phyloP scores from a whole-genome alignment of 208 protist species.

The Leishmania amazonensis region DNA sequence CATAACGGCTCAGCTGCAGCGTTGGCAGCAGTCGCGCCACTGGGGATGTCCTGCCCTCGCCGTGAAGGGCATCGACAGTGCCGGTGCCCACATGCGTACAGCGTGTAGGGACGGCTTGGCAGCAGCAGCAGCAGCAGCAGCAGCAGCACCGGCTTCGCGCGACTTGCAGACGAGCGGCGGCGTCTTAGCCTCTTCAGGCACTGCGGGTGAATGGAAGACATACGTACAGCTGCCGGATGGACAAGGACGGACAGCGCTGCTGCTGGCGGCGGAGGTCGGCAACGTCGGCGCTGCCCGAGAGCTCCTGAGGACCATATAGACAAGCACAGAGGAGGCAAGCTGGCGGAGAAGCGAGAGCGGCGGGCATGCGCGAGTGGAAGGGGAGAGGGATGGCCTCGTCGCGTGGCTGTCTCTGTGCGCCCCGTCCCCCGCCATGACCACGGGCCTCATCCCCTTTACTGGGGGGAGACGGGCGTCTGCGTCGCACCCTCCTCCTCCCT shows the following conservation, averaged over 20 bases:
- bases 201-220: conserved; percentile 17
- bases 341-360: neutral
- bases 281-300: conserved; percentile 34
- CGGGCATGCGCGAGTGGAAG: neutral
- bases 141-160: neutral
- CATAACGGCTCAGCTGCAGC: conserved; percentile 36
- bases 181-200: neutral
- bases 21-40: conserved; percentile 32
- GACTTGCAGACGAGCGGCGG: neutral
- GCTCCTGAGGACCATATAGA: conserved; percentile 18
- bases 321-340: neutral
- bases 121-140: neutral
- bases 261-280: conserved; percentile 37
- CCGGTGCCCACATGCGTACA: neutral
- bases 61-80: neutral
- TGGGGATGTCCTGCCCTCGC: conserved; percentile 25
- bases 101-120: neutral
- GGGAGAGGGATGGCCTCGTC: neutral
- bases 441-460: neutral
- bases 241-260: conserved; percentile 41
- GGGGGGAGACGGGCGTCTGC: neutral
- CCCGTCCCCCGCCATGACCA: neutral
- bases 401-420: neutral
- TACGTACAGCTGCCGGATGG: conserved; percentile 33
- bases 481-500: neutral